These are phyloP conservation scores for Exophiala oligosperma DNA, from an alignment of 2,329 filamentous ascomycete genomes.

Conservation along the genomic window DNA sequence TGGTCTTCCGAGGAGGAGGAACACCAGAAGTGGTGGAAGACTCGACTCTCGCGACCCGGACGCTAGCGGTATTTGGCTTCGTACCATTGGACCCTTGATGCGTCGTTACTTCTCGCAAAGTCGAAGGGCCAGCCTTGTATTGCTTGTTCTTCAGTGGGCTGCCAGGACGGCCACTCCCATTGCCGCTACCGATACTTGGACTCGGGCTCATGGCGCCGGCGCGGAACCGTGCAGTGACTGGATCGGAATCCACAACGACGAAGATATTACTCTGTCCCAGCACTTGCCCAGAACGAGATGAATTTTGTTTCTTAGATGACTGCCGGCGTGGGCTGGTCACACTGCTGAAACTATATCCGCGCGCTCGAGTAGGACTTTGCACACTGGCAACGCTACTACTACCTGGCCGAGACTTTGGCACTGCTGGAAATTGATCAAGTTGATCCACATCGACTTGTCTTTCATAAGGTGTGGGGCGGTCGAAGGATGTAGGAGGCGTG, in stretches of 20 bases:
- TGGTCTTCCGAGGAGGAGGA: constrained; percentile 1
- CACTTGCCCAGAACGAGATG: constrained; percentile 1
- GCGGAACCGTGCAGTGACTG: constrained; percentile 23
- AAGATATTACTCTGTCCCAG: constrained; percentile 25
- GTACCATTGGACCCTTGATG: constrained; percentile 3
- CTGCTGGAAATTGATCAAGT: constrained; percentile 23
- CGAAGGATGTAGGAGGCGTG: constrained; percentile 1
- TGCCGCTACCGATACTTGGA: constrained; percentile 12
- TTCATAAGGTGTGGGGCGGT: background rate
- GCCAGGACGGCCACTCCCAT: background rate
- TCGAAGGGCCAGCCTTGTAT: constrained; percentile 10
- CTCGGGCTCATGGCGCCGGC: constrained; percentile 25
- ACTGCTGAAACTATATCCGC: constrained; percentile 2
- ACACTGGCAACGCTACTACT: constrained; percentile 5
- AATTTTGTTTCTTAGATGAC: constrained; percentile 6
- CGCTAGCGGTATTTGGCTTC: background rate
- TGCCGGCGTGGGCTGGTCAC: constrained; percentile 4
- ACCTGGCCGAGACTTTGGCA: constrained; percentile 13
- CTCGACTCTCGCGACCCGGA: constrained; percentile 1
- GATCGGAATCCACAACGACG: constrained; percentile 26
- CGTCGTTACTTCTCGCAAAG: constrained; percentile 13
- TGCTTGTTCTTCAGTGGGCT: constrained; percentile 5
- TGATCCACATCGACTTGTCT: constrained; percentile 6
- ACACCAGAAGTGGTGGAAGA: background rate
- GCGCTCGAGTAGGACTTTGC: background rate